Evolutionary conservation across 768 basidiomycete species (phyloP).

Genomic region (Amanita jacksonii): DNA sequence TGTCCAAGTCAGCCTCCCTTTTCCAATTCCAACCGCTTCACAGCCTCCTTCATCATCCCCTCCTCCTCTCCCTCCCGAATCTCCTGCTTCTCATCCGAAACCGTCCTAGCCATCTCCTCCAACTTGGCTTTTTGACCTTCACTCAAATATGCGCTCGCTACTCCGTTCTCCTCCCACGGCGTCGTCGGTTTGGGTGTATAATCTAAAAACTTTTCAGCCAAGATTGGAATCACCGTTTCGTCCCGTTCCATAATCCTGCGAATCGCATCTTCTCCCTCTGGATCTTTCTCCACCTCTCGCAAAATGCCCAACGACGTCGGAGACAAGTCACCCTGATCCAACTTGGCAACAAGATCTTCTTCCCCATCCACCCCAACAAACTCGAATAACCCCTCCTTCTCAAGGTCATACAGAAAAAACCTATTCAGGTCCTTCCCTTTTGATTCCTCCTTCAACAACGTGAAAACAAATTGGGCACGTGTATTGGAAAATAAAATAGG

Average conservation of each 20-base stretch:
- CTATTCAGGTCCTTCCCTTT: conserved; percentile 10
- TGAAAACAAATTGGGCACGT: conserved; percentile 16
- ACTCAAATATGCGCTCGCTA: not conserved
- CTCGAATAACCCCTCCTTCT: conserved; percentile 7
- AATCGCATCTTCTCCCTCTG: conserved; percentile 20
- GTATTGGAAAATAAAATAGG: conserved; percentile 22
- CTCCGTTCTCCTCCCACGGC: not conserved
- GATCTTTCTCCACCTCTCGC: conserved; percentile 13
- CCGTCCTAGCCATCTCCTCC: not conserved
- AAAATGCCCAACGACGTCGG: conserved; percentile 11
- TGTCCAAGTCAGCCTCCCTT: too few species aligned
- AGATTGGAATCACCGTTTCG: conserved; percentile 21
- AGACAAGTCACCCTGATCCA: conserved; percentile 10
- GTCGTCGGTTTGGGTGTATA: conserved; percentile 20
- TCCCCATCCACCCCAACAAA: conserved; percentile 12
- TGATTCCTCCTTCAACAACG: too few species aligned
- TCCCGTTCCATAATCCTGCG: conserved; percentile 21
- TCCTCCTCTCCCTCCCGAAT: not conserved
- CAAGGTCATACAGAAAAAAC: conserved; percentile 14
- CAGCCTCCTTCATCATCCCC: not conserved
- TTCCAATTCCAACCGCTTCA: not conserved
- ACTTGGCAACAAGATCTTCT: conserved; percentile 10
- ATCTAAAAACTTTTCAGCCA: conserved; percentile 21
- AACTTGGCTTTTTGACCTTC: not conserved
- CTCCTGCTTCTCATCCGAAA: not conserved